Percentiles rank a stretch among this genome's conserved stretches.
phyloP scores from a whole-genome alignment of 2,329 filamentous ascomycete genomes.

The Trichoderma oligosporum region DNA sequence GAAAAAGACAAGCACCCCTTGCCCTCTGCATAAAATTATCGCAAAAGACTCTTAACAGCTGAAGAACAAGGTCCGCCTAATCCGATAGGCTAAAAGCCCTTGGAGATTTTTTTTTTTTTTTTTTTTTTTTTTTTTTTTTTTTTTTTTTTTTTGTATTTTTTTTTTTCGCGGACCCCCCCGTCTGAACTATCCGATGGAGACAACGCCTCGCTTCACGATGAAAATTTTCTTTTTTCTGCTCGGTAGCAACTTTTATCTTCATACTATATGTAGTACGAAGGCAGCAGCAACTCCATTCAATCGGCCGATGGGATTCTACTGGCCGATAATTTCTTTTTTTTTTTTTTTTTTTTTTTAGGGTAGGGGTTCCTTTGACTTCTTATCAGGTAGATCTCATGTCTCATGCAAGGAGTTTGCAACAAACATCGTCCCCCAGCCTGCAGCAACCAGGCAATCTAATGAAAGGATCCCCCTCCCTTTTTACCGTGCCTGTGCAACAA shows the following conservation, averaged over 20 bases:
- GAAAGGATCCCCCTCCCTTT: background rate
- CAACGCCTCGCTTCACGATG: background rate
- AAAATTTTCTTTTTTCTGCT: background rate
- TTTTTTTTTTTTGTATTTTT: too few relatives aligned
- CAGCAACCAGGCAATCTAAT: background rate
- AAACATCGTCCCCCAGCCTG: background rate
- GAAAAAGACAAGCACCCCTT: too few relatives aligned
- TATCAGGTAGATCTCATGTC: too few relatives aligned
- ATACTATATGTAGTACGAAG: too few relatives aligned
- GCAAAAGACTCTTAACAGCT: constrained; percentile 1
- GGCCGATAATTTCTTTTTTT: background rate
- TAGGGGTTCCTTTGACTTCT: background rate
- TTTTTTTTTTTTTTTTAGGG: background rate
- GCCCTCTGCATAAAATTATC: constrained; percentile 2
- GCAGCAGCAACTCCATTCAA: background rate
- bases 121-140: too few relatives aligned
- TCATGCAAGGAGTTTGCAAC: constrained; percentile 1
- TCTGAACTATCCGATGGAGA: background rate
- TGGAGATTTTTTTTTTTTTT: too few relatives aligned
- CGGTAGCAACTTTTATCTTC: background rate
- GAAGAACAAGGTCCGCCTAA: background rate
- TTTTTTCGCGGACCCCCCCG: background rate
- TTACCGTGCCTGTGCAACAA: background rate
- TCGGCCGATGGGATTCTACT: background rate
- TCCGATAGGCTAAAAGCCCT: constrained; percentile 5